Conservation (phyloP, 768 basidiomycete genomes). For the Tulasnella sp. region DNA sequence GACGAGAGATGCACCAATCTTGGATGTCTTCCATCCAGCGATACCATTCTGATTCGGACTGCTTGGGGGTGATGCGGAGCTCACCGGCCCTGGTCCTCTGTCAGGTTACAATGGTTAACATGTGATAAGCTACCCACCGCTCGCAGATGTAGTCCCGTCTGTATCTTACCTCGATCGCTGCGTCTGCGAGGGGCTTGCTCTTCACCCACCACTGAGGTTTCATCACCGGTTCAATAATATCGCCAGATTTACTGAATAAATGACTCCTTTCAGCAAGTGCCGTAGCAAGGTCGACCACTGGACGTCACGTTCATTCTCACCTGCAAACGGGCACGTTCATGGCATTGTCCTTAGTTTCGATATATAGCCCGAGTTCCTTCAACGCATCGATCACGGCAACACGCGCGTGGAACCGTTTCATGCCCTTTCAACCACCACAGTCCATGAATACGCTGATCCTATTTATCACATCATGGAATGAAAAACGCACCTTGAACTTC, state of each 20-base stretch:
- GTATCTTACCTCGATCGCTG: slow-evolving; percentile 61
- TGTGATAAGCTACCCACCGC: not conserved
- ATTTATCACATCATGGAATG: not conserved
- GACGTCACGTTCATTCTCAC: too few species aligned
- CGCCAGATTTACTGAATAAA: slow-evolving; percentile 73
- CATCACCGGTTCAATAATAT: slow-evolving; percentile 86
- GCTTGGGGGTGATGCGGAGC: slow-evolving; percentile 67
- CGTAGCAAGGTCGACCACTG: not conserved
- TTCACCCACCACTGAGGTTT: slow-evolving; percentile 99
- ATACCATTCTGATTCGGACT: slow-evolving; percentile 89
- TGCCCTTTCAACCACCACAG: slow-evolving; percentile 44
- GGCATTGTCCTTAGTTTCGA: slow-evolving; percentile 91
- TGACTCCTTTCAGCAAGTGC: slow-evolving; percentile 10
- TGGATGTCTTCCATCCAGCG: slow-evolving; percentile 91
- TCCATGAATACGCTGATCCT: too few species aligned
- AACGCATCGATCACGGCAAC: slow-evolving; percentile 71
- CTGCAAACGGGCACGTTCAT: slow-evolving; percentile 95
- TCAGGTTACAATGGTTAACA: not conserved
- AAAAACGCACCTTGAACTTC: slow-evolving; percentile 47
- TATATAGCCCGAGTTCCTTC: slow-evolving; percentile 71
- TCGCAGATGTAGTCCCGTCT: too few species aligned
- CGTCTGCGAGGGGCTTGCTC: slow-evolving; percentile 82
- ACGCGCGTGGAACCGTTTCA: slow-evolving; percentile 94
- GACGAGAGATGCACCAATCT: slow-evolving; percentile 98
- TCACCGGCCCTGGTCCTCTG: slow-evolving; percentile 87